Conservation (phyloP, 106 monocot species). For the Vanilla planifolia region DNA sequence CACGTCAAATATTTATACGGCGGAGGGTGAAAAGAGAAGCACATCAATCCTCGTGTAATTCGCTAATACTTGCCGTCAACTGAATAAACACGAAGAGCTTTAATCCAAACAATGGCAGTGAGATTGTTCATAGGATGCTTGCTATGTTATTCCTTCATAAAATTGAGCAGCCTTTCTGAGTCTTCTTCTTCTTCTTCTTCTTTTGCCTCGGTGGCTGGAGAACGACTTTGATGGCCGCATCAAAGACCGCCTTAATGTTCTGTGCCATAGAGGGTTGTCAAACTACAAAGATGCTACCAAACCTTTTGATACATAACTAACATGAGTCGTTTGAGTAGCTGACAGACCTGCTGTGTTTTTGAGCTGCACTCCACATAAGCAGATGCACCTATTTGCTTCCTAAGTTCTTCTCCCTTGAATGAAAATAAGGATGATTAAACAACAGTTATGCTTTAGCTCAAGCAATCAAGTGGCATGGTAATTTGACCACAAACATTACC, state of each 20-base stretch:
- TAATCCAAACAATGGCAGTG: background rate
- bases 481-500: background rate
- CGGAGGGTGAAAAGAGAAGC: too few relatives aligned
- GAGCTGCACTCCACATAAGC: constrained; percentile 47
- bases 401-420: constrained; percentile 38
- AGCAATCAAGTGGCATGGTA: background rate
- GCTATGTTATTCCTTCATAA: constrained; percentile 17
- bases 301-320: too few relatives aligned
- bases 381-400: constrained; percentile 33
- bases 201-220: constrained; percentile 65
- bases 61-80: background rate
- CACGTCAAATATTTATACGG: background rate
- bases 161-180: constrained; percentile 51
- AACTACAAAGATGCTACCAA: background rate
- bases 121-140: background rate
- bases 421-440: background rate
- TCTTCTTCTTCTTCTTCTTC: constrained; percentile 54
- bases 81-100: constrained; percentile 1
- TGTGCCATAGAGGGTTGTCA: constrained; percentile 2
- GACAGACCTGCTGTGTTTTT: constrained; percentile 40
- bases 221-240: constrained; percentile 61
- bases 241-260: constrained; percentile 63
- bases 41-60: background rate
- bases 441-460: background rate
- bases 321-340: too few relatives aligned